Evolutionary conservation across 2,329 filamentous ascomycete genomes (phyloP), one percentile per base, ranked within the genome.

Genomic region (Lachnellula arida): DNA sequence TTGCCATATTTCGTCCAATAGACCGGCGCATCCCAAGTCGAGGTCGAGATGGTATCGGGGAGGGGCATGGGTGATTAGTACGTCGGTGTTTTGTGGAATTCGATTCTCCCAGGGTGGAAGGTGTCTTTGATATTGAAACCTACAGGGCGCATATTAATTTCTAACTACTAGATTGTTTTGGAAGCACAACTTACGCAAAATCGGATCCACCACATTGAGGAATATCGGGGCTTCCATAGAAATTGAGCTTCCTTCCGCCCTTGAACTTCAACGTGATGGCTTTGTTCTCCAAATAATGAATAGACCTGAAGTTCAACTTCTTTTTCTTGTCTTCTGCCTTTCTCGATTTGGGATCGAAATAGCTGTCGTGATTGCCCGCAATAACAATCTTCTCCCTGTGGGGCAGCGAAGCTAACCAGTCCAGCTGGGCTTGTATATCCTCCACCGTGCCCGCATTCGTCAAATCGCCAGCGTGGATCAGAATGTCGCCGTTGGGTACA

Each of bases 381-480:
- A 97, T 84, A 37, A 92, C 81, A 23, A 97, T 78, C 72, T 96
- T 96, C 71, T 95, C 81, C 37, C 75, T 74, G 67, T 96, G 91
- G 0, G 89, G 88, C 7, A 92, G 80, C 3, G 76, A 76, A 47
- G 78, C 80, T 12, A 97, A 77, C 91, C 91, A 97, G 75, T 96
- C 82, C 44, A 97, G 77, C 65, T 94, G 87, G n/a, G 75, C 76
- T 74, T 96, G 91, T 54, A 97, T 85, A 59, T 91, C 87, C 12
- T 76, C 76, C 0, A 83, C 79, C 8, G 84, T 87, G 40, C 93
- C 93, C 22, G 77, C 76, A 63, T 90, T 85, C 53, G 86, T 87
- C 66, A 96, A 77, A 73, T 97, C 93, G 39, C 93, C 93, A 2
- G 91, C 89, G 69, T 97, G 93, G 64, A 97, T 88, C 49, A 97